Evolutionary conservation across 2,329 filamentous ascomycete species (phyloP).

Genomic region (Fusarium albidum): DNA sequence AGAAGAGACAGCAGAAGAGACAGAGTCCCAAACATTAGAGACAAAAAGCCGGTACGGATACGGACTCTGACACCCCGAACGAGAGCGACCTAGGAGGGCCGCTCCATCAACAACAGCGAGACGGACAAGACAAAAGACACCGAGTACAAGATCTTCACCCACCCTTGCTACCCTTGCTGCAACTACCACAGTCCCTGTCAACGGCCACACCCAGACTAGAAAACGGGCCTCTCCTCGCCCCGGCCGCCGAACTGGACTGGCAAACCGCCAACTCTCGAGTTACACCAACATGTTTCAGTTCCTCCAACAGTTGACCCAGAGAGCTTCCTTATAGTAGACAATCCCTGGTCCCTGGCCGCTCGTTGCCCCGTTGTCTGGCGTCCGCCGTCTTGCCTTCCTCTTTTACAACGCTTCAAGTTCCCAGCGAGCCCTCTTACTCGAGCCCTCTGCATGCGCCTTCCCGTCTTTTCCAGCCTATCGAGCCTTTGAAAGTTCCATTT

Average conservation of each 20-base stretch:
- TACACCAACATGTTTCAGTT: slow-evolving; percentile 49
- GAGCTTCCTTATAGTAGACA: slow-evolving; percentile 38
- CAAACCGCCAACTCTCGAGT: slow-evolving; percentile 43
- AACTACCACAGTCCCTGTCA: slow-evolving; percentile 18
- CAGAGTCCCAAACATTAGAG: slow-evolving; percentile 11
- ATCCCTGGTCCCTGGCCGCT: slow-evolving; percentile 11
- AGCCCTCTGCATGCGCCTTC: slow-evolving; percentile 13
- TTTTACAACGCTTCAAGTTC: slow-evolving; percentile 6
- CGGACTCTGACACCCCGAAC: neutral
- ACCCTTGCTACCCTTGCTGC: slow-evolving; percentile 5
- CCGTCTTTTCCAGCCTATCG: slow-evolving; percentile 8
- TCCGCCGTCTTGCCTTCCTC: slow-evolving; percentile 12
- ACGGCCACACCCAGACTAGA: slow-evolving; percentile 15
- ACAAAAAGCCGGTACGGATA: slow-evolving; percentile 18
- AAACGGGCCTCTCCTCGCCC: slow-evolving; percentile 23
- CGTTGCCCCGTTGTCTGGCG: neutral
- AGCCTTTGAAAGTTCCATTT: slow-evolving; percentile 1
- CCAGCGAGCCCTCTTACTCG: neutral
- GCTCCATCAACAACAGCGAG: slow-evolving; percentile 8
- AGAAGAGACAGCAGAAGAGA: slow-evolving; percentile 1
- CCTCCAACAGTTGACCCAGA: slow-evolving; percentile 32
- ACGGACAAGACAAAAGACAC: slow-evolving; percentile 32
- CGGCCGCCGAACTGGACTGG: slow-evolving; percentile 37
- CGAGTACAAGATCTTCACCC: slow-evolving; percentile 28
- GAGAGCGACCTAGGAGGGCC: slow-evolving; percentile 1